Conservation (phyloP, 257 asterid species). For the Penstemon eatonii region DNA sequence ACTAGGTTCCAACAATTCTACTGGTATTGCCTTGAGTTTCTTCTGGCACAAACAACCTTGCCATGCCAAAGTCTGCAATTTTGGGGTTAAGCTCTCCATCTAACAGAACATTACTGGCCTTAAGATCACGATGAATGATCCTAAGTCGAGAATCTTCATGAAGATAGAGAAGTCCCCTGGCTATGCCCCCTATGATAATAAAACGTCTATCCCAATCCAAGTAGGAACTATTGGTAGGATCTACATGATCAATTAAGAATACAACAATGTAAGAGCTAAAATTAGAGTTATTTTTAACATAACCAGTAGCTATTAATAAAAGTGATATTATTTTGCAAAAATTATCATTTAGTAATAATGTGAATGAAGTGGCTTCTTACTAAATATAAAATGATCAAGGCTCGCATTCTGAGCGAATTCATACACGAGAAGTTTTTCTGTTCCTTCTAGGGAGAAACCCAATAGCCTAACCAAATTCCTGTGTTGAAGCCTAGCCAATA, state of each 20-base stretch:
- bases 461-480: conserved; percentile 18
- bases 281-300: background rate
- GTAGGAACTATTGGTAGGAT: background rate
- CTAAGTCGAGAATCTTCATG: conserved; percentile 12
- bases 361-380: background rate
- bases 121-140: conserved; percentile 12
- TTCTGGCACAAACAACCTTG: conserved; percentile 5
- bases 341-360: background rate
- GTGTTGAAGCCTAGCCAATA: conserved; percentile 14
- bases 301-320: too few relatives aligned
- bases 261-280: background rate
- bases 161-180: conserved; percentile 11
- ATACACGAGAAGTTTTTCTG: conserved; percentile 15
- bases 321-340: background rate
- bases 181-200: conserved; percentile 3
- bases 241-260: background rate
- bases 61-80: conserved; percentile 23
- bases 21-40: background rate
- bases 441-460: conserved; percentile 15
- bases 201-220: conserved; percentile 19
- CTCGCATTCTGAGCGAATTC: conserved; percentile 10
- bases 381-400: conserved; percentile 3
- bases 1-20: conserved; percentile 23
- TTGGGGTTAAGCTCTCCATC: conserved; percentile 14
- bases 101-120: conserved; percentile 5